Conservation (phyloP, 257 asterid genomes). For the Fraxinus cuspidata region DNA sequence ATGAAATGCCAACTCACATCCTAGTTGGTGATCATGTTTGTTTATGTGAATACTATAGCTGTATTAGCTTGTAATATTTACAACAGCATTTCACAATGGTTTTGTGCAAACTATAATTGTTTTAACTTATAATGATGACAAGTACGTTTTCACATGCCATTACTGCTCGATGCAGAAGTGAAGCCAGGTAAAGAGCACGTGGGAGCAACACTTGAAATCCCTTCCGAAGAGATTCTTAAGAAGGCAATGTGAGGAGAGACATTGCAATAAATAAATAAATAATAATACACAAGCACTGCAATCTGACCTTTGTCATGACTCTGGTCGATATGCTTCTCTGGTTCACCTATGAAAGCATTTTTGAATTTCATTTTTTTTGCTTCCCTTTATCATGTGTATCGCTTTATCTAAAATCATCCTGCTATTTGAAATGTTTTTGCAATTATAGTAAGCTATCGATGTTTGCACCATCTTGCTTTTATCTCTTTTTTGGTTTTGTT, state of each 20-base stretch:
- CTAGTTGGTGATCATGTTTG: neutral
- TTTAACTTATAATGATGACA: neutral
- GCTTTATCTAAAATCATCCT: neutral
- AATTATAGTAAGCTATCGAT: neutral
- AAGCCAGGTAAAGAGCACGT: conserved; percentile 74
- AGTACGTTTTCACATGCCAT: conserved; percentile 9
- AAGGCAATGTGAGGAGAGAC: conserved; percentile 32
- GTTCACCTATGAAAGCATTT: neutral
- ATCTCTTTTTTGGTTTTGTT: too few relatives aligned
- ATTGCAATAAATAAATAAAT: neutral
- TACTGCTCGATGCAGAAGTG: conserved; percentile 53
- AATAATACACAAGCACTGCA: neutral
- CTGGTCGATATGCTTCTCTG: too few relatives aligned
- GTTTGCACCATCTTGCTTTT: neutral
- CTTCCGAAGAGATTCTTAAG: conserved; percentile 78
- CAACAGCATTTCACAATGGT: conserved; percentile 1
- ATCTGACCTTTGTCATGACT: neutral
- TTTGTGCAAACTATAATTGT: neutral
- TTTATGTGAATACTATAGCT: neutral
- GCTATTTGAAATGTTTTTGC: neutral
- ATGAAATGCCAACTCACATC: neutral
- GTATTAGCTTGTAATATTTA: neutral
- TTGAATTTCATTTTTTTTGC: neutral
- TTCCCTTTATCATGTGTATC: neutral
- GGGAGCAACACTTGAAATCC: conserved; percentile 82